Conservation (phyloP, 371 early-diverging fungal species). For the Mortierella sp. region DNA sequence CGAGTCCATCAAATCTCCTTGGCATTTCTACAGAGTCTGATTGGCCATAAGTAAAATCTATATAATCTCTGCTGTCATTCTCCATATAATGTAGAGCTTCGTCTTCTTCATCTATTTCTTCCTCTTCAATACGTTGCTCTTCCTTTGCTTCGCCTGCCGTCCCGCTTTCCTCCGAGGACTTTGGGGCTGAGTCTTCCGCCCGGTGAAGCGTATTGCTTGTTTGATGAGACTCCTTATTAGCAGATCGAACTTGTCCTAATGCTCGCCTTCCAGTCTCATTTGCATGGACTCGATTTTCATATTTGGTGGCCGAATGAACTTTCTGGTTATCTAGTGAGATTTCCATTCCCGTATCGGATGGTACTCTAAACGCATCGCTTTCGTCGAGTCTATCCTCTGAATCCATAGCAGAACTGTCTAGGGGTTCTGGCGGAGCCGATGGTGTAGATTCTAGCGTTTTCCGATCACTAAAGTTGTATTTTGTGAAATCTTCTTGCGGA, state of each 20-base stretch:
- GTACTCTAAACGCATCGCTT: neutral
- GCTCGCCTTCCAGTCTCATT: neutral
- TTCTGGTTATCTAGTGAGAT: neutral
- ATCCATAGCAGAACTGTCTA: neutral
- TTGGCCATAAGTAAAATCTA: neutral
- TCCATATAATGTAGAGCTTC: neutral
- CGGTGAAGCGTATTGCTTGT: neutral
- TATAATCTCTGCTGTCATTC: neutral
- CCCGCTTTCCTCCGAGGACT: neutral
- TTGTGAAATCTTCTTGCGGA: conserved; percentile 2
- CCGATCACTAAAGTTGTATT: conserved; percentile 34
- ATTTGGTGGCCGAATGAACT: neutral
- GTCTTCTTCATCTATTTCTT: neutral
- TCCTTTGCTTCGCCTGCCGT: neutral
- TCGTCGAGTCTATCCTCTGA: neutral
- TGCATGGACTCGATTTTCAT: neutral
- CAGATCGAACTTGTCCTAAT: neutral
- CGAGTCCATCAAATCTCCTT: neutral
- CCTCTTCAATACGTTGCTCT: neutral
- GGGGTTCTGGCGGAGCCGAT: conserved; percentile 22
- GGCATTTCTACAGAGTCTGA: neutral
- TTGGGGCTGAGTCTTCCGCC: neutral
- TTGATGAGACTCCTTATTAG: neutral
- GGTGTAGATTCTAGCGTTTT: conserved; percentile 38
- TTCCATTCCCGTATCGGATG: neutral